Conservation (phyloP, 2,329 filamentous ascomycete species). For the Penicillium brasilianum region DNA sequence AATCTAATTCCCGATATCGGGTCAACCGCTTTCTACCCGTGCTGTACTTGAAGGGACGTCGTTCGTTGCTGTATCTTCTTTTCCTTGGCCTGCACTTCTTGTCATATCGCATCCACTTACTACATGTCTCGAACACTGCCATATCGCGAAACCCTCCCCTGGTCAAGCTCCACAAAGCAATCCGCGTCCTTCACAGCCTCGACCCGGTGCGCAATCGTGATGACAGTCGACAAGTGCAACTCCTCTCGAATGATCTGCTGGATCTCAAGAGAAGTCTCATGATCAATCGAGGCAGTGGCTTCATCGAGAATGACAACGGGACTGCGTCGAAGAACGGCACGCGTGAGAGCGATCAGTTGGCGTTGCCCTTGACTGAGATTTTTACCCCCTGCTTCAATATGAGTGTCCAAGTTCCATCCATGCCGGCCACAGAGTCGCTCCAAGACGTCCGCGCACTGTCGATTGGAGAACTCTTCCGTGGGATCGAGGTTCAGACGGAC, state of each 20-base stretch:
- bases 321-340: constrained; percentile 66
- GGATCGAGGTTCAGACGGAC: constrained; percentile 69
- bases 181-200: constrained; percentile 66
- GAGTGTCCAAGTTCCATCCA: constrained; percentile 61
- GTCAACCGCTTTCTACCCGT: too few relatives aligned
- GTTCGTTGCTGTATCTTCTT: too few relatives aligned
- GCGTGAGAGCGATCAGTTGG: constrained; percentile 67
- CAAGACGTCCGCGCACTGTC: constrained; percentile 60
- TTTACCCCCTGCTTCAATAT: constrained; percentile 64
- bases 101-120: not conserved
- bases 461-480: constrained; percentile 60
- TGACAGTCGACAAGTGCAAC: constrained; percentile 57
- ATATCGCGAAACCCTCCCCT: constrained; percentile 51
- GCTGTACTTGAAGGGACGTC: too few relatives aligned
- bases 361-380: constrained; percentile 69
- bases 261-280: constrained; percentile 60
- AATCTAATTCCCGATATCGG: not conserved
- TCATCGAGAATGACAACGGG: constrained; percentile 69
- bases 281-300: constrained; percentile 68
- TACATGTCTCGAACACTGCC: constrained; percentile 36
- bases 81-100: too few relatives aligned
- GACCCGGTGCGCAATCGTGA: constrained; percentile 68
- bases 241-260: constrained; percentile 45
- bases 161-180: constrained; percentile 59
- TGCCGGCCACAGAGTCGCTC: constrained; percentile 60